These are phyloP conservation scores for Apiosordaria backusii DNA, from an alignment of 495 filamentous ascomycete species.

Conservation along the genomic window DNA sequence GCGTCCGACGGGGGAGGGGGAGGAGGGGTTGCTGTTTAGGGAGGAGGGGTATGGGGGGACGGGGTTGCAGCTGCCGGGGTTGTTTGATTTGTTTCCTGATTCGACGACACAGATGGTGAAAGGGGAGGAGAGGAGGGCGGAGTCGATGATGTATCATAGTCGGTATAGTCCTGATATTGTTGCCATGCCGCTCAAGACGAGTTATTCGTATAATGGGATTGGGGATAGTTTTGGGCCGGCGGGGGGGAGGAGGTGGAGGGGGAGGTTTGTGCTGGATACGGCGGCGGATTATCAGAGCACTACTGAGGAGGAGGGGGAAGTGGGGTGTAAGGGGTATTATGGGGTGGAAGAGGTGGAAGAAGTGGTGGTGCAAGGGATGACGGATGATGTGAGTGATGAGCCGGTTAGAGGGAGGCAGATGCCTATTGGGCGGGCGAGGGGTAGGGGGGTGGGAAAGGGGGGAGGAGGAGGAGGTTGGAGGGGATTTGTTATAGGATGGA, in stretches of 20 bases:
- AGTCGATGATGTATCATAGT: background rate
- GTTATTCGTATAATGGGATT: background rate
- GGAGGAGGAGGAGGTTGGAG: background rate
- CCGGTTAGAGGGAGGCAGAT: background rate
- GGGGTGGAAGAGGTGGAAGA: background rate
- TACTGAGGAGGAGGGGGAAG: background rate
- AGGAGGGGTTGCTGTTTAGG: constrained; percentile 44
- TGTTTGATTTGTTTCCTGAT: constrained; percentile 23
- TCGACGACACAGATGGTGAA: background rate
- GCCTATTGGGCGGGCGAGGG: background rate
- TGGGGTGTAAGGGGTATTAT: background rate
- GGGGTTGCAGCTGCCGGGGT: constrained; percentile 37
- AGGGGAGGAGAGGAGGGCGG: background rate
- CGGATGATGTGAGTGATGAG: background rate
- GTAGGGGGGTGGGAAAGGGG: background rate
- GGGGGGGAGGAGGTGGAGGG: background rate
- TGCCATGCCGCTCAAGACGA: background rate
- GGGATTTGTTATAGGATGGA: background rate
- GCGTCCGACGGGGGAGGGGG: constrained; percentile 35
- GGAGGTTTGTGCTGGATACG: constrained; percentile 14
- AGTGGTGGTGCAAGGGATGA: background rate
- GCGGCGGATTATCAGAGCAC: constrained; percentile 1
- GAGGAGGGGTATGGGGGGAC: constrained; percentile 35
- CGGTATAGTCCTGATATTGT: background rate
- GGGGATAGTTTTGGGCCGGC: background rate